A percentile compares a stretch with the other conserved stretches of the same genome.
These are phyloP conservation scores for Dryadomyces sulphureus DNA, from an alignment of 2,329 filamentous ascomycete species.

Conservation along the genomic window DNA sequence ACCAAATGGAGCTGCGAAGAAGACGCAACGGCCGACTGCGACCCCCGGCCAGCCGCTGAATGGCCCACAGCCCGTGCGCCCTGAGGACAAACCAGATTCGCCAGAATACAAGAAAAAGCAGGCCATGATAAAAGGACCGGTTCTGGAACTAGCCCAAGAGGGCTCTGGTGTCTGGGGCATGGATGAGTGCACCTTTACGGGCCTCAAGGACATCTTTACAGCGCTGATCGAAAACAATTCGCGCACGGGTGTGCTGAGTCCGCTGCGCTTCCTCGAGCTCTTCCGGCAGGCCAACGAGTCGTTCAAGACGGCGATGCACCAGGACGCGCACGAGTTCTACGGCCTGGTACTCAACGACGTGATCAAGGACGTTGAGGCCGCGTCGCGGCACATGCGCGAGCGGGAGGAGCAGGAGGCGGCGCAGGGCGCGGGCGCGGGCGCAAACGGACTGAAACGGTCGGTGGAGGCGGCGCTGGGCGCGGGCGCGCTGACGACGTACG, in stretches of 20 bases:
- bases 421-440: too few relatives aligned
- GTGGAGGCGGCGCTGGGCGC: constrained; percentile 27
- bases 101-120: constrained; percentile 98
- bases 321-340: constrained; percentile 95
- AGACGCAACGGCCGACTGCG: constrained; percentile 39
- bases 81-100: constrained; percentile 87
- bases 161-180: constrained; percentile 73
- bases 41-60: constrained; percentile 35
- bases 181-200: constrained; percentile 89
- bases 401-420: constrained; percentile 14
- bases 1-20: constrained; percentile 21
- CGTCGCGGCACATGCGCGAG: constrained; percentile 41
- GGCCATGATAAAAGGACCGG: constrained; percentile 73
- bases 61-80: constrained; percentile 43
- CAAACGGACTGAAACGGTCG: constrained; percentile 37
- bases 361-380: constrained; percentile 82
- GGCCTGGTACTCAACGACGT: constrained; percentile 92
- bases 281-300: constrained; percentile 91
- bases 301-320: constrained; percentile 94
- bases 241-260: constrained; percentile 80
- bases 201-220: constrained; percentile 90
- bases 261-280: constrained; percentile 84
- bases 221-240: constrained; percentile 69
- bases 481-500: constrained; percentile 13
- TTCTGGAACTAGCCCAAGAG: constrained; percentile 71